A percentile compares a stretch with the other conserved stretches of the same genome.
Conservation (phyloP, 495 filamentous ascomycete genomes). For the Podospora fimiseda region DNA sequence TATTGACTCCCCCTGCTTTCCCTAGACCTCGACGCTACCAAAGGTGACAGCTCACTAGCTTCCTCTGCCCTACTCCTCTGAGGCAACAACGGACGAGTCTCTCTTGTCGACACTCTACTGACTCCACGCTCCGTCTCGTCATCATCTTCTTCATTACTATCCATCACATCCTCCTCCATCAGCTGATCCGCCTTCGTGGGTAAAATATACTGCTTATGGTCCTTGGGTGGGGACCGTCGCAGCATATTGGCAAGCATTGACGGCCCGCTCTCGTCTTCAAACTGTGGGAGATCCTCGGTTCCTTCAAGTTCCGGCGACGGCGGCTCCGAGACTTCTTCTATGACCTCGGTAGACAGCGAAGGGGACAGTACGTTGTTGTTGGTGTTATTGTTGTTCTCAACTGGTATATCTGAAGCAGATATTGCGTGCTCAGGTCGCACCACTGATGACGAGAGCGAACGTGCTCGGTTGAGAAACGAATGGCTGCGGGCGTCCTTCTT, state of each 20-base stretch:
- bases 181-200: constrained; percentile 14
- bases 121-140: constrained; percentile 18
- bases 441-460: constrained; percentile 26
- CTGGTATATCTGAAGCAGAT: constrained; percentile 4
- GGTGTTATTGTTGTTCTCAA: background rate
- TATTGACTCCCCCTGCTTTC: constrained; percentile 19
- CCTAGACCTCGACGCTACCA: constrained; percentile 25
- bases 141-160: constrained; percentile 3
- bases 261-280: constrained; percentile 31
- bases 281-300: constrained; percentile 21
- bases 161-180: constrained; percentile 16
- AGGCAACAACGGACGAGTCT: constrained; percentile 3
- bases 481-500: constrained; percentile 37
- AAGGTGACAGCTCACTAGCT: constrained; percentile 30
- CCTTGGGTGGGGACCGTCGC: constrained; percentile 45
- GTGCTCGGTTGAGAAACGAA: constrained; percentile 35
- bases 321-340: constrained; percentile 59
- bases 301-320: constrained; percentile 39
- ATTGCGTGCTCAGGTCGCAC: constrained; percentile 12
- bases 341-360: constrained; percentile 32
- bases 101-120: background rate
- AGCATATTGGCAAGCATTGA: constrained; percentile 63
- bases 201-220: too few relatives aligned
- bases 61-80: constrained; percentile 15
- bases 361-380: constrained; percentile 15